phyloP scores from a whole-genome alignment of 2,329 filamentous ascomycete genomes.

The Emmonsiellopsis sp. region DNA sequence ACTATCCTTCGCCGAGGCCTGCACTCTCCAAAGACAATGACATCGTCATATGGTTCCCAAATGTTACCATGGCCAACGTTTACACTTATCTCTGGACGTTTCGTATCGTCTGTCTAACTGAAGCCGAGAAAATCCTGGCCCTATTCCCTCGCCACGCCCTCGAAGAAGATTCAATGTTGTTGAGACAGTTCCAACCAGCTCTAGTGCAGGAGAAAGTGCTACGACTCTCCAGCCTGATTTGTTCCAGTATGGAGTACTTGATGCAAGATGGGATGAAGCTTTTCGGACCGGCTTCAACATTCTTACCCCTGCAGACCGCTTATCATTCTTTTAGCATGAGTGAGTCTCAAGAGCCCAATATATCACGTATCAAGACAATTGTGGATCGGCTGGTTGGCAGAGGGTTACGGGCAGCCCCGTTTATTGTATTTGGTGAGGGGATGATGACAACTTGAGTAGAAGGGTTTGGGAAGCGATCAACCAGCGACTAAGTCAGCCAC shows the following conservation, averaged over 20 bases:
- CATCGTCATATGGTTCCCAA: slow-evolving; percentile 21
- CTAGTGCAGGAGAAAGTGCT: neutral
- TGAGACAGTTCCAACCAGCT: neutral
- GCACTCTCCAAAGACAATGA: neutral
- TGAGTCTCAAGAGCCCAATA: neutral
- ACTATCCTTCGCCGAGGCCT: no score
- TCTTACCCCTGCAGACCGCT: slow-evolving; percentile 20
- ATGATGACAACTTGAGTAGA: no score
- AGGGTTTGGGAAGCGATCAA: no score
- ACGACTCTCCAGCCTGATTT: slow-evolving; percentile 19
- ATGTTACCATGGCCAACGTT: slow-evolving; percentile 29
- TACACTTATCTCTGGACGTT: slow-evolving; percentile 32
- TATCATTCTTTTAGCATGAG: slow-evolving; percentile 6
- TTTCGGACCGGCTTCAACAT: slow-evolving; percentile 28
- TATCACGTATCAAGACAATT: slow-evolving; percentile 3
- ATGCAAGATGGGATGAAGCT: slow-evolving; percentile 31
- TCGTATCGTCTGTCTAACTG: slow-evolving; percentile 25
- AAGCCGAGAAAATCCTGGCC: slow-evolving; percentile 15
- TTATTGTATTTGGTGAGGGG: slow-evolving; percentile 3
- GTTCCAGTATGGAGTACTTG: slow-evolving; percentile 28
- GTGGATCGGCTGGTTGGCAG: slow-evolving; percentile 10
- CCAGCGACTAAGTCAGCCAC: no score
- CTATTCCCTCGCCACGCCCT: neutral
- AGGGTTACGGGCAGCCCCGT: slow-evolving; percentile 11
- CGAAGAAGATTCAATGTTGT: neutral